Evolutionary conservation across 257 asterid species (phyloP).

Genomic region (Haberlea rhodopensis): DNA sequence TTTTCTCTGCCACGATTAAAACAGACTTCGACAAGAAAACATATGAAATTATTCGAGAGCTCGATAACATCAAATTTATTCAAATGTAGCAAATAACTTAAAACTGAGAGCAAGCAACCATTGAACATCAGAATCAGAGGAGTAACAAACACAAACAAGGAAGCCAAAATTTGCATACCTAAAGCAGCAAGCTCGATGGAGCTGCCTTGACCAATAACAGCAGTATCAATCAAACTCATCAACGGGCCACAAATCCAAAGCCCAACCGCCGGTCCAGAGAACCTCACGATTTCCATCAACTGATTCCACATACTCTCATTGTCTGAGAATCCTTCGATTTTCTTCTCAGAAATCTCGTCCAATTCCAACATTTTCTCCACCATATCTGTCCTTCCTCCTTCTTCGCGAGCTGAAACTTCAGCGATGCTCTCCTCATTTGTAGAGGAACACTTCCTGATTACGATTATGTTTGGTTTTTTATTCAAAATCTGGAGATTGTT

Average conservation of each 20-base stretch:
- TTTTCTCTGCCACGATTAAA: neutral
- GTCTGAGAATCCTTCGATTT: conserved; percentile 43
- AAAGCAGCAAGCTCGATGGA: conserved; percentile 93
- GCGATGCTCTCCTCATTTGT: conserved; percentile 35
- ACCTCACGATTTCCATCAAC: conserved; percentile 78
- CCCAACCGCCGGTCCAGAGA: conserved; percentile 96
- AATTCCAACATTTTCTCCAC: conserved; percentile 28
- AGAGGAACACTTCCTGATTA: conserved; percentile 9
- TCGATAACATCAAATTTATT: neutral
- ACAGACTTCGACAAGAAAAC: neutral
- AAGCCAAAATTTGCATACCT: conserved; percentile 39
- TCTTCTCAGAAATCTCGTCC: conserved; percentile 25
- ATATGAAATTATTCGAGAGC: neutral
- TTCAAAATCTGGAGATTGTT: conserved; percentile 2
- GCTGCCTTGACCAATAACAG: conserved; percentile 90
- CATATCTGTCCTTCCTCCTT: conserved; percentile 25
- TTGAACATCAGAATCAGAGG: neutral
- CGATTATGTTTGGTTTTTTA: neutral
- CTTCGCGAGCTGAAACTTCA: conserved; percentile 30
- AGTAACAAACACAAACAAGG: neutral
- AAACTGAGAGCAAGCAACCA: neutral
- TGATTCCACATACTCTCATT: conserved; percentile 65
- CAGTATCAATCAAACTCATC: conserved; percentile 95
- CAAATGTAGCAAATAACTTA: neutral
- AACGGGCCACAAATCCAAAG: conserved; percentile 91